These are phyloP conservation scores for Zygoascus flipseniorum DNA, from an alignment of 805 yeast genomes.

Conservation along the genomic window DNA sequence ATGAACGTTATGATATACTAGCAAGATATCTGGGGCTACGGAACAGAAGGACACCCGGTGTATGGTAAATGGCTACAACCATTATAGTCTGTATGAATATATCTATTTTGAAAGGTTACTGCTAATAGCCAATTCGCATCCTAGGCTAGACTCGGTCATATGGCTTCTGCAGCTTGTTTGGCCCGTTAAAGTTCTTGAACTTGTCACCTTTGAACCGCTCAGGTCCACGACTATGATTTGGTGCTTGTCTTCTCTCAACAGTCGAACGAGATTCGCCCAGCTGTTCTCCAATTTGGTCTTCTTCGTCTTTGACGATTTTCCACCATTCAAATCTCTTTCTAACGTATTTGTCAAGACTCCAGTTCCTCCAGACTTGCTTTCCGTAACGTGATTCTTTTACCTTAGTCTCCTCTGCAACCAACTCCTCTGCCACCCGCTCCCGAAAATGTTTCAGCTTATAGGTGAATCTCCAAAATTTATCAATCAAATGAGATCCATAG, in stretches of 20 bases:
- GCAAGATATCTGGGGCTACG: slow-evolving; percentile 62
- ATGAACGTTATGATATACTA: slow-evolving; percentile 50
- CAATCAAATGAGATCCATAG: slow-evolving; percentile 86
- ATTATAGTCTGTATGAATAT: no score
- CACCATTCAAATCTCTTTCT: slow-evolving; percentile 84
- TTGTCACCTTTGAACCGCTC: neutral
- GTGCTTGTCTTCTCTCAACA: neutral
- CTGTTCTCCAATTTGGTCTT: slow-evolving; percentile 19
- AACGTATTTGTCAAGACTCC: slow-evolving; percentile 74
- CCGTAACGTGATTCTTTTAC: slow-evolving; percentile 87
- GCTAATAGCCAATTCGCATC: neutral
- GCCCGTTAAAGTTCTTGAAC: neutral
- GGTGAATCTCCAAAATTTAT: slow-evolving; percentile 74
- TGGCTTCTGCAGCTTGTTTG: neutral
- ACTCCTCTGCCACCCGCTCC: slow-evolving; percentile 71
- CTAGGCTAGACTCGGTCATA: neutral
- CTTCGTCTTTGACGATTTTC: slow-evolving; percentile 27
- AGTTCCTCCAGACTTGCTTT: slow-evolving; percentile 87
- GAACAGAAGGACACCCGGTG: slow-evolving; percentile 42
- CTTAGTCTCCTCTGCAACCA: slow-evolving; percentile 47
- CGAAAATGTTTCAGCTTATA: slow-evolving; percentile 71
- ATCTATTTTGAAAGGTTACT: neutral
- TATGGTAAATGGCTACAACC: slow-evolving; percentile 33
- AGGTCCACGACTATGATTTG: no score
- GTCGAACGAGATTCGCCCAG: slow-evolving; percentile 2